phyloP scores from a whole-genome alignment of 2,329 filamentous ascomycete genomes.

The Sordariomycetes sp. region DNA sequence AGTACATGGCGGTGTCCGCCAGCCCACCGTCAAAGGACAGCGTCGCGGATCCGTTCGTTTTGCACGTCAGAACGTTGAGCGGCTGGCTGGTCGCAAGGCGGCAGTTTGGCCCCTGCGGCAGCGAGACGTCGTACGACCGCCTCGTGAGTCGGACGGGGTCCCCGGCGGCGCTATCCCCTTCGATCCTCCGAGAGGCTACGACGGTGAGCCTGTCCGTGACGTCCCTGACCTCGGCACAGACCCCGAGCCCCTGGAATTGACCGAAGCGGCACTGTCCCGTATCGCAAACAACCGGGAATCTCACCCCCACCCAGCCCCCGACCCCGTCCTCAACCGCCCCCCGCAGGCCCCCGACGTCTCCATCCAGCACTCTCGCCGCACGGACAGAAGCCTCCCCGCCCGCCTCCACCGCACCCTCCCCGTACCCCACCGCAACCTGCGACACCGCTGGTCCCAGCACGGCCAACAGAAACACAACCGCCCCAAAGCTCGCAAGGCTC shows the following conservation, averaged over 20 bases:
- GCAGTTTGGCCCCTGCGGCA: constrained; percentile 8
- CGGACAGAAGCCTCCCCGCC: neutral
- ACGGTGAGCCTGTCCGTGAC: constrained; percentile 10
- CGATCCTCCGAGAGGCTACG: constrained; percentile 6
- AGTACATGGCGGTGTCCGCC: constrained; percentile 11
- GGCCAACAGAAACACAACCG: constrained; percentile 9
- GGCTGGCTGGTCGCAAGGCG: neutral
- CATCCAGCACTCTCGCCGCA: neutral
- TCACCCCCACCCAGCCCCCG: neutral
- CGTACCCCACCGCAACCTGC: constrained; percentile 6
- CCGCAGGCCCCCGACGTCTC: neutral
- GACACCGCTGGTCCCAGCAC: constrained; percentile 8
- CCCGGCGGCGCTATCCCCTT: neutral
- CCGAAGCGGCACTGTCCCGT: constrained; percentile 9
- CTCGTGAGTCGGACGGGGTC: neutral
- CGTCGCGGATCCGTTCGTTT: constrained; percentile 8
- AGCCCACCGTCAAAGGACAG: constrained; percentile 10
- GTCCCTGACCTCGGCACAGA: constrained; percentile 12
- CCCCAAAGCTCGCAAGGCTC: constrained; percentile 12
- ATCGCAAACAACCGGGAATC: constrained; percentile 1
- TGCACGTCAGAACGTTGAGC: constrained; percentile 6
- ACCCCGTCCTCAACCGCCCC: neutral
- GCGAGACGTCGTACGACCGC: constrained; percentile 4
- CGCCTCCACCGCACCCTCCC: neutral
- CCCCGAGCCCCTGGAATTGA: constrained; percentile 11